Base-by-base conservation (phyloP, 257 asterid genomes). In the Solanum virginianum region DNA sequence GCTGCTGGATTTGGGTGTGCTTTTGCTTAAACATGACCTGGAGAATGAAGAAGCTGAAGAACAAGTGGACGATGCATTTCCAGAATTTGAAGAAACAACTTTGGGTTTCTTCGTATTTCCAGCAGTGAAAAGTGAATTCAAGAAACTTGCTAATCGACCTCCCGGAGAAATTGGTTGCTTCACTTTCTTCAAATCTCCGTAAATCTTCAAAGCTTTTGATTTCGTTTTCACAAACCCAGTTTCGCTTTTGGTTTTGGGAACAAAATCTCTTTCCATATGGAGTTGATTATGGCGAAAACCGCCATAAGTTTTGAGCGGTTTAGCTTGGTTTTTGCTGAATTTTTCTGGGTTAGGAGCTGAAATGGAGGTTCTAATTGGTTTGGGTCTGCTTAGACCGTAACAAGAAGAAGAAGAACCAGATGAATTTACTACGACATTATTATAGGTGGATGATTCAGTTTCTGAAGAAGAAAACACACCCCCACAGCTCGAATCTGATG, bases 101-200 rank as follows among this genome's bases (percentile, higher is more conserved):
- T 91, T 96, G 3, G 92, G 83, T 62, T 92, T 93, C 77, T 92
- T 95, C 41, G 90, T 29, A 80, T 89, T 92, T 59, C 92, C 95
- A 41, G 92, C 85, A 57, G 95, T 87, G 90, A 95, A 95, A 0
- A 96, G 87, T 20, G 98, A 89, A 90, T 96, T 93, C 74, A 96
- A 84, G 83, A 96, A 93, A 51, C 92, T 96, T 12, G 98, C 95
- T 15, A 96, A 90, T 53, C 88, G 89, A 17, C 97, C 94, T 22
- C 98, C 97, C 14, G 99, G 99, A 4, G 98, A 95, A 60, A 91
- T 92, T 60, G 99, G 99, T 87, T 95, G 99, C 90, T 94, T 94
- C 17, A 87, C 97, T 63, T 94, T 94, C 95, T 93, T 95, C 90
- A 95, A 80, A 26, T 94, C 97, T 80, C 94, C 92, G 86, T 93